phyloP scores from a whole-genome alignment of 2,329 filamentous ascomycete species.

The Penicillium sp. region DNA sequence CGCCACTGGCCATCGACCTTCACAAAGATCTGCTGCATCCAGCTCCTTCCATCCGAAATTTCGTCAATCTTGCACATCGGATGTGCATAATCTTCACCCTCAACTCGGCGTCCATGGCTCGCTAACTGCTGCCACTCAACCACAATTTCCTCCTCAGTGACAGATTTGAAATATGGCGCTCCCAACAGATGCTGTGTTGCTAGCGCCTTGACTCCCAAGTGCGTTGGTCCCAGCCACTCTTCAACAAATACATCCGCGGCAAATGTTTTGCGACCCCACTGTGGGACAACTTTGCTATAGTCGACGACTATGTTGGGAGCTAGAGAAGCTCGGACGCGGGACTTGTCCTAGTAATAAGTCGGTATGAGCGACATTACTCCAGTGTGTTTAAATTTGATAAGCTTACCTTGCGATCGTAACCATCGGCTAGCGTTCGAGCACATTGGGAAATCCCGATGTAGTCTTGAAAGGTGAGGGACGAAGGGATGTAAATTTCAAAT shows the following conservation, averaged over 20 bases:
- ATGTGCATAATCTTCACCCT: background rate
- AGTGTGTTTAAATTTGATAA: background rate
- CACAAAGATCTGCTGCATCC: conserved; percentile 5
- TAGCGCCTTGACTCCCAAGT: background rate
- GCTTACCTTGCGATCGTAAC: conserved; percentile 34
- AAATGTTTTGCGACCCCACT: background rate
- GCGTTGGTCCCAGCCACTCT: conserved; percentile 1
- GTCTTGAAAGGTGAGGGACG: conserved; percentile 32
- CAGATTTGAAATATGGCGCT: conserved; percentile 32
- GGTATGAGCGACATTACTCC: background rate
- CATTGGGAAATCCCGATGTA: conserved; percentile 33
- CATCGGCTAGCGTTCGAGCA: conserved; percentile 33
- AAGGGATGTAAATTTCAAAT: conserved; percentile 19
- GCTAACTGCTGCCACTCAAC: conserved; percentile 37
- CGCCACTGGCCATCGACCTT: background rate
- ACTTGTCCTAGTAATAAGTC: background rate
- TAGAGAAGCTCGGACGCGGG: background rate
- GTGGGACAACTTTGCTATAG: background rate
- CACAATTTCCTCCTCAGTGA: conserved; percentile 29
- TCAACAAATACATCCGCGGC: background rate
- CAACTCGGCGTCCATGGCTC: conserved; percentile 26
- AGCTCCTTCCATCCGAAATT: conserved; percentile 1
- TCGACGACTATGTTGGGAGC: background rate
- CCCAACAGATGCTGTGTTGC: conserved; percentile 35
- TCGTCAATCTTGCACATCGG: background rate